phyloP scores from a whole-genome alignment of 2,329 filamentous ascomycete genomes.

The Paecilomyces sp. region DNA sequence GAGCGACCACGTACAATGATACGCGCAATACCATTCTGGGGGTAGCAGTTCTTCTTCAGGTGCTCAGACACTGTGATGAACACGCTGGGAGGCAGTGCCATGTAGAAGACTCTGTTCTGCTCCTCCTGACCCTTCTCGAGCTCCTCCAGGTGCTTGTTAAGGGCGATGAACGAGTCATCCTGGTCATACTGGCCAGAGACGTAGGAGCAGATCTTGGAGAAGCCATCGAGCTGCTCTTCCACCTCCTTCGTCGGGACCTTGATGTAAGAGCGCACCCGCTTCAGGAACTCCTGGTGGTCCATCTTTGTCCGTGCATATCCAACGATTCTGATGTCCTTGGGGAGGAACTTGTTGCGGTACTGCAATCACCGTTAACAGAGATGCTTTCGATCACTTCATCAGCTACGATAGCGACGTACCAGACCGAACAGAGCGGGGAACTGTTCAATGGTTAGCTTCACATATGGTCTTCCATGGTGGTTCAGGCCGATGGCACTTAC shows the following conservation, averaged over 20 bases:
- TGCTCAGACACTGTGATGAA: conserved; percentile 98
- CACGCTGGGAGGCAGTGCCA: conserved; percentile 94
- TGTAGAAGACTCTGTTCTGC: conserved; percentile 95
- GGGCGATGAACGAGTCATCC: conserved; percentile 83
- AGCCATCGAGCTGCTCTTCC: conserved; percentile 89
- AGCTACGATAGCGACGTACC: conserved; percentile 52
- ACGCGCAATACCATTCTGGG: conserved; percentile 78
- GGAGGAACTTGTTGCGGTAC: conserved; percentile 99
- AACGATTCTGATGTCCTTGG: conserved; percentile 89
- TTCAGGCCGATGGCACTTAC: conserved; percentile 44
- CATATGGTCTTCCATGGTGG: not conserved
- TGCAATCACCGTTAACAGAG: conserved; percentile 32
- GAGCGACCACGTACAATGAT: conserved; percentile 71
- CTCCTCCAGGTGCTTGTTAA: conserved; percentile 78
- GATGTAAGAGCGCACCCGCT: conserved; percentile 94
- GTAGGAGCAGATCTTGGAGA: conserved; percentile 82
- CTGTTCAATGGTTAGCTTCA: conserved; percentile 39
- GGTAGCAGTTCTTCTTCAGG: conserved; percentile 95
- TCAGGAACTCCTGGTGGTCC: conserved; percentile 93
- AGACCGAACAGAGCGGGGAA: conserved; percentile 97
- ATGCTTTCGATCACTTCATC: not conserved
- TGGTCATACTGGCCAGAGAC: conserved; percentile 96
- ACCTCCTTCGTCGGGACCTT: conserved; percentile 97
- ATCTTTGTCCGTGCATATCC: conserved; percentile 99
- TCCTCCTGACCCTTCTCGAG: conserved; percentile 76